Evolutionary conservation across 169 alveolate species (phyloP).

Genomic region (Plasmodium ovale): DNA sequence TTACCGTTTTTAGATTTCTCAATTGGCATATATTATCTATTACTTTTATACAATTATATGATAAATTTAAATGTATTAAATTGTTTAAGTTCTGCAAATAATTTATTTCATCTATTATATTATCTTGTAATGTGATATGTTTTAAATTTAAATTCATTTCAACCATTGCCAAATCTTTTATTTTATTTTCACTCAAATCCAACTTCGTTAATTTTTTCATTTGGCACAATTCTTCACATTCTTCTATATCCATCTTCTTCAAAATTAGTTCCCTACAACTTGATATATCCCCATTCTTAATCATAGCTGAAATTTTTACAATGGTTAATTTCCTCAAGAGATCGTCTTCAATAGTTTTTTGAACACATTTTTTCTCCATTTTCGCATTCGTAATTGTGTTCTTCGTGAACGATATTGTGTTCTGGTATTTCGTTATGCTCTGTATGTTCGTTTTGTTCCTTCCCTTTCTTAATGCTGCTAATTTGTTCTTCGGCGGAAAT

Average conservation of each 20-base stretch:
- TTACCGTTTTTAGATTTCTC: conserved; percentile 38
- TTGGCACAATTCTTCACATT: conserved; percentile 82
- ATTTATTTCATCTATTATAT: conserved; percentile 77
- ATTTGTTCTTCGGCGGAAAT: too few relatives aligned
- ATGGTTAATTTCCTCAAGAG: conserved; percentile 73
- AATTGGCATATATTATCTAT: conserved; percentile 67
- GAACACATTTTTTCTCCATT: conserved; percentile 18
- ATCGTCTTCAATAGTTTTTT: conserved; percentile 17
- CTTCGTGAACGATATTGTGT: too few relatives aligned
- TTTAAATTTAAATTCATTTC: conserved; percentile 76
- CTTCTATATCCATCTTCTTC: conserved; percentile 77
- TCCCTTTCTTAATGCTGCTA: too few relatives aligned
- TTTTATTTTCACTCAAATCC: conserved; percentile 67
- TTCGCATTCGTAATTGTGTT: background rate
- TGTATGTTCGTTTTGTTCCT: too few relatives aligned
- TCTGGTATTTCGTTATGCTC: too few relatives aligned
- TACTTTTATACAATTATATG: conserved; percentile 76
- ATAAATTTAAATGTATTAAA: conserved; percentile 77
- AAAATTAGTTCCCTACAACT: conserved; percentile 77
- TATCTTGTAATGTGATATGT: conserved; percentile 75
- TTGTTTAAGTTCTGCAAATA: conserved; percentile 77
- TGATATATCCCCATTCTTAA: conserved; percentile 80
- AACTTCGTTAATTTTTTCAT: conserved; percentile 78
- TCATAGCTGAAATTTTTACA: conserved; percentile 78
- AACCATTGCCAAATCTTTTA: conserved; percentile 56